Percentiles rank a stretch among this genome's conserved stretches.
phyloP scores from a whole-genome alignment of 805 yeast species.

The Metschnikowia lunata region DNA sequence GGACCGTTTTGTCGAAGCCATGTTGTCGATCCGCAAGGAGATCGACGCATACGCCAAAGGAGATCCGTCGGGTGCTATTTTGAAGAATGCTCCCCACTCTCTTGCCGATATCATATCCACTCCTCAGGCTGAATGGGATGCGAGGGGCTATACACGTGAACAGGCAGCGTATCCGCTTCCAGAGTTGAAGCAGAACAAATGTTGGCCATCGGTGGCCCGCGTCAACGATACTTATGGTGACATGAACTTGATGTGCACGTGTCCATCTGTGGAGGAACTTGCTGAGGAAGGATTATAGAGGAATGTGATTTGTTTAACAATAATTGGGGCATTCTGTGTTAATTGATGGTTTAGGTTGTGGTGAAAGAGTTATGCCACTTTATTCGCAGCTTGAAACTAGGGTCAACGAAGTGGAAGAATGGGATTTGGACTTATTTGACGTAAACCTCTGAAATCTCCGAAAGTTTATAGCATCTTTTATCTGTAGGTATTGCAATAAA shows the following conservation, averaged over 20 bases:
- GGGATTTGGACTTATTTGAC: too few relatives aligned
- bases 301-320: neutral
- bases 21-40: slow-evolving; percentile 78
- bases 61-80: slow-evolving; percentile 59
- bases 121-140: slow-evolving; percentile 63
- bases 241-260: slow-evolving; percentile 85
- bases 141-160: slow-evolving; percentile 86
- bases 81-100: slow-evolving; percentile 92
- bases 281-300: slow-evolving; percentile 27
- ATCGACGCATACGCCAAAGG: slow-evolving; percentile 69
- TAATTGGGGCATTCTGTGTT: too few relatives aligned
- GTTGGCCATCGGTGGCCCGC: slow-evolving; percentile 95
- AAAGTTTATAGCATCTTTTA: too few relatives aligned
- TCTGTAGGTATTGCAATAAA: too few relatives aligned
- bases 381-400: too few relatives aligned
- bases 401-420: too few relatives aligned
- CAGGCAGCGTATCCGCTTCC: slow-evolving; percentile 90
- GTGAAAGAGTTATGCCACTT: too few relatives aligned
- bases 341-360: too few relatives aligned
- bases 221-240: slow-evolving; percentile 95
- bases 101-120: slow-evolving; percentile 69
- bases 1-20: slow-evolving; percentile 84
- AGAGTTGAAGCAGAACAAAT: slow-evolving; percentile 67
- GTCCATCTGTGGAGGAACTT: slow-evolving; percentile 80
- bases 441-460: too few relatives aligned